Evolutionary conservation across 495 filamentous ascomycete species (phyloP).

Genomic region (Sordaria brevicollis): DNA sequence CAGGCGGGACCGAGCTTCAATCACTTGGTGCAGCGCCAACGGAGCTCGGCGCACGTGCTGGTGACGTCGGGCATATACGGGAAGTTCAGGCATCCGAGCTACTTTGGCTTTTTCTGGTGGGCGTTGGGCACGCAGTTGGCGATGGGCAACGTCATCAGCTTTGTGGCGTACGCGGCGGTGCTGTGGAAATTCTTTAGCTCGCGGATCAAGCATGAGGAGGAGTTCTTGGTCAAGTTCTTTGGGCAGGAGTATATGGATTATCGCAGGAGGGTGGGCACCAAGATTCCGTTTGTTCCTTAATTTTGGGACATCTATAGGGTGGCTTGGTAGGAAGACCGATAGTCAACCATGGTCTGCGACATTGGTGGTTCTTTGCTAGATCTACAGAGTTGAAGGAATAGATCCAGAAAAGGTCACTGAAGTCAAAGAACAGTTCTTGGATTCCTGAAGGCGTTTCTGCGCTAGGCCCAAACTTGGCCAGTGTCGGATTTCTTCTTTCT

Average conservation of each 20-base stretch:
- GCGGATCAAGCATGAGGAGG: constrained; percentile 73
- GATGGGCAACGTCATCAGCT: constrained; percentile 72
- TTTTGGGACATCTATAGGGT: neutral
- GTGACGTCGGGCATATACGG: constrained; percentile 63
- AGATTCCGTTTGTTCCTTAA: constrained; percentile 59
- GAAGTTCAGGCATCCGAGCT: constrained; percentile 70
- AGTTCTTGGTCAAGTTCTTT: constrained; percentile 69
- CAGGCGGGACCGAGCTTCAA: constrained; percentile 89
- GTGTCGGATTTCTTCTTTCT: neutral
- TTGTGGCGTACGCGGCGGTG: constrained; percentile 60
- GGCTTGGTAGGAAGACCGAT: neutral
- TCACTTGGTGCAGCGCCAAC: constrained; percentile 64
- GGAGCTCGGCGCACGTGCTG: constrained; percentile 57
- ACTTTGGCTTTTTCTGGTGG: constrained; percentile 99
- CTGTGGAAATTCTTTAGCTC: constrained; percentile 75
- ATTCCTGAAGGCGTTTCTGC: too few species aligned
- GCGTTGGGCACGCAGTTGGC: constrained; percentile 87
- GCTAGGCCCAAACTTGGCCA: too few species aligned
- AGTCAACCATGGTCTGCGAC: neutral
- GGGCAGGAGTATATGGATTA: constrained; percentile 72
- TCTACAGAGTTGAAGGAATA: neutral
- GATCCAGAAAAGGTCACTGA: neutral
- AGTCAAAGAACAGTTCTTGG: neutral
- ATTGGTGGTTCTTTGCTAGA: neutral
- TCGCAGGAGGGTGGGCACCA: constrained; percentile 48